A percentile compares a stretch with the other conserved stretches of the same genome.
Evolutionary conservation across 345 rosid species (phyloP).

Genomic region (Salix purpurea): DNA sequence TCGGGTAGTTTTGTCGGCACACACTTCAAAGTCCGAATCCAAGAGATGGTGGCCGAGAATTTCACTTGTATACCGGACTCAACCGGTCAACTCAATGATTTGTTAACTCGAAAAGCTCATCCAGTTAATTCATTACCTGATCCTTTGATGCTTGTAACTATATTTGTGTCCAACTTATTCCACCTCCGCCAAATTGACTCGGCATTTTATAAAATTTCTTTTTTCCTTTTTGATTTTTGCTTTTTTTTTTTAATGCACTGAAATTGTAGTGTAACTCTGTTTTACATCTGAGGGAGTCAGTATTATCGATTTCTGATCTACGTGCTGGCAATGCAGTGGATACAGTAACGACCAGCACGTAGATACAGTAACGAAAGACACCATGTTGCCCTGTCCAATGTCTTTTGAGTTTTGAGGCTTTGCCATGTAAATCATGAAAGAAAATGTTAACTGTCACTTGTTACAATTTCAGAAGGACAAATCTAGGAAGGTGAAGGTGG

Average conservation of each 20-base stretch:
- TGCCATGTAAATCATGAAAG: background rate
- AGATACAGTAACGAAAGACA: background rate
- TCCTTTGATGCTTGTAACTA: too few relatives aligned
- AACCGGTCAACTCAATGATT: too few relatives aligned
- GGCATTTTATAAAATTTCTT: background rate
- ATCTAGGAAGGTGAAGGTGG: background rate
- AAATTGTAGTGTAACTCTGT: too few relatives aligned
- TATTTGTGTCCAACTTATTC: background rate
- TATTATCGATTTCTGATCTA: background rate
- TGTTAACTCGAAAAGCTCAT: too few relatives aligned
- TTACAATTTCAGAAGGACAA: slow-evolving; percentile 3
- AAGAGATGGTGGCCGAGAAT: background rate
- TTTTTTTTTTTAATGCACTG: background rate
- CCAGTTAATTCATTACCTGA: too few relatives aligned
- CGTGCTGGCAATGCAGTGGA: background rate
- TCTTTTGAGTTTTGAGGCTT: too few relatives aligned
- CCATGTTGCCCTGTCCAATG: background rate
- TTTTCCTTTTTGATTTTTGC: background rate
- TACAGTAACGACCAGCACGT: too few relatives aligned
- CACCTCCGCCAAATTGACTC: background rate
- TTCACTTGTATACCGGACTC: background rate
- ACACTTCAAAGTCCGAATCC: background rate
- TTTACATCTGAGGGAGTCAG: background rate
- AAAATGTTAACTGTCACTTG: background rate
- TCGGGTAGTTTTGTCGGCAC: background rate